These are phyloP conservation scores for Arachnomyces sp. DNA, from an alignment of 2,329 filamentous ascomycete genomes.

Conservation along the genomic window DNA sequence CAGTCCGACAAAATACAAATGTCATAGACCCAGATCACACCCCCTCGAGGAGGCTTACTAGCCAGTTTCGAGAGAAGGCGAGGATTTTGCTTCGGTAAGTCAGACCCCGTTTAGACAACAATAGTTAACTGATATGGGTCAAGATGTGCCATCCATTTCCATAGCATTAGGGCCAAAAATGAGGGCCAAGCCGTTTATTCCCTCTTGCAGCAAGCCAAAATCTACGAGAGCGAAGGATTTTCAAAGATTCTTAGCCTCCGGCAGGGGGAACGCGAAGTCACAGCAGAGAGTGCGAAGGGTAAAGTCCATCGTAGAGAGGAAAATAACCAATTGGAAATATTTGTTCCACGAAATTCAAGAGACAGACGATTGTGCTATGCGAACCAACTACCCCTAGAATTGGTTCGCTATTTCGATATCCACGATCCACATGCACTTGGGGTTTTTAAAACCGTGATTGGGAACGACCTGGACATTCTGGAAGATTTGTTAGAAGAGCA, in stretches of 20 bases:
- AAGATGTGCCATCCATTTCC: not conserved
- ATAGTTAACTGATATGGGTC: not conserved
- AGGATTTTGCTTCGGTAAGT: conserved; percentile 1
- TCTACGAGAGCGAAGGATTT: conserved; percentile 2
- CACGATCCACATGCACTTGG: not conserved
- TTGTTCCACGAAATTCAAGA: not conserved
- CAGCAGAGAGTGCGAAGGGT: not conserved
- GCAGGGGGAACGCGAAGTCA: not conserved
- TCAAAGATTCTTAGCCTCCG: not conserved
- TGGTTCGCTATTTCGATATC: too few species aligned
- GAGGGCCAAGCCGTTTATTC: not conserved
- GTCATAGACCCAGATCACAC: not conserved
- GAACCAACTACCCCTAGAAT: too few species aligned
- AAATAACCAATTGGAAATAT: not conserved
- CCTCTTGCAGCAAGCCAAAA: not conserved
- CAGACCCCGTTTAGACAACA: too few species aligned
- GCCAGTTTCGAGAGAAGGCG: conserved; percentile 1
- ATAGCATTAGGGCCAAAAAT: not conserved
- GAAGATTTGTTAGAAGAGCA: not conserved
- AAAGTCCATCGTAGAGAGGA: not conserved
- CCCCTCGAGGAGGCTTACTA: not conserved
- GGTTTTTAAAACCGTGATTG: not conserved
- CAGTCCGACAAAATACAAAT: not conserved
- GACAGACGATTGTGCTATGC: not conserved
- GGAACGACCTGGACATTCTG: not conserved